Evolutionary conservation across 371 early-diverging fungal genomes (phyloP), one percentile per base, ranked within the genome.

Genomic region (Polyrhizophydium stewartii): DNA sequence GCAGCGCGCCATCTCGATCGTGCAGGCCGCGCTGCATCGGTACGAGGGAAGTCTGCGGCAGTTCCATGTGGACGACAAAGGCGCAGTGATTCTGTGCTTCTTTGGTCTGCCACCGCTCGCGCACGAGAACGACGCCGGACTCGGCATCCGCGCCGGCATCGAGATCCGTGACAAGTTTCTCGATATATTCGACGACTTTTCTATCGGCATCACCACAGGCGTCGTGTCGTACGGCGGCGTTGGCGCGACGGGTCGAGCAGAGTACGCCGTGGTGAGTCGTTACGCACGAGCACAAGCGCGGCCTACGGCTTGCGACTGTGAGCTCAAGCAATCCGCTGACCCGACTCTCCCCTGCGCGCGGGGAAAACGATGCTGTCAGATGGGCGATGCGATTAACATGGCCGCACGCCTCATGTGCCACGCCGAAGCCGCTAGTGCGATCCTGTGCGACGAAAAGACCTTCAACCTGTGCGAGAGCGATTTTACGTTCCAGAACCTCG

Each of bases 321-420:
- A 9, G 27, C 47, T 46, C 9, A 19, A 21, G 19, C 21, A 16
- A 41, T 16, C 41, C 24, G n/a, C 30, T 55, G 28, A 16, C 28
- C 30, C 56, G 35, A 47, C n/a, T 35, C 46, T 28, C 17, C 22
- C n/a, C n/a, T n/a, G n/a, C n/a, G n/a, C n/a, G n/a, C n/a, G n/a
- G n/a, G n/a, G n/a, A n/a, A n/a, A n/a, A n/a, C n/a, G n/a, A n/a
- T 17, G 16, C n/a, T 16, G 51, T 13, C 38, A 81, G 81, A 82
- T 82, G 79, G 82, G 82, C n/a, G 82, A 82, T 55, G 73, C 78
- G 6, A 82, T 82, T 50, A 82, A 82, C 63, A 82, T 82, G 82
- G 82, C 82, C 2, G 82, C 82, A 3, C 62, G 82, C 12, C 55
- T 82, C 13, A 82, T 82, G 82, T 74, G 68, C 50, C 72, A 64